Base-by-base conservation (phyloP, 106 monocot genomes). In the Acanthochlamys bracteata region DNA sequence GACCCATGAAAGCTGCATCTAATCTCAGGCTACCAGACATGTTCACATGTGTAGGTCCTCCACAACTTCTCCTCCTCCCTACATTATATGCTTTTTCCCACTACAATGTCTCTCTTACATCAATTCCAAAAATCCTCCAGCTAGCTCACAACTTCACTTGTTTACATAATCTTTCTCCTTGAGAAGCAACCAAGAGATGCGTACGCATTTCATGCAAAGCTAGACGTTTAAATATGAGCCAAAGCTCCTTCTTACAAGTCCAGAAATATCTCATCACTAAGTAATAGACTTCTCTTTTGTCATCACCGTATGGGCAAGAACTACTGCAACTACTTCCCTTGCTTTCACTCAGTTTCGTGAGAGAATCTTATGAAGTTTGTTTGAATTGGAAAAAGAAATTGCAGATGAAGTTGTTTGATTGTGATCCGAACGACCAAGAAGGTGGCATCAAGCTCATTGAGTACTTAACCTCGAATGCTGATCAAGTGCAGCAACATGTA, bases 41-140 rank as follows among this genome's bases (percentile, higher is more conserved):
- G 69, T 46, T 61, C 88, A 89, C 88, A 78, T 89, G 84, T 76
- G 84, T 84, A 81, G 77, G 88, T 60, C 78, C 78, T 81, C 66
- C 76, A 49, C 52, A 62, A 66, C 67, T 46, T 80, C 80, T 70
- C 57, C 67, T 55, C 54, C 41, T 49, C 78, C 58, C 74, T 71
- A 78, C 74, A 74, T 25, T 22, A 26, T 51, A 43, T 74, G 60
- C 80, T 77, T 47, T 80, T 84, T 67, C 74, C 80, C 75, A 80
- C 64, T 68, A 77, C 65, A 70, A 65, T 80, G 76, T 60, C 73
- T 54, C 65, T 53, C 15, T 41, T 59, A 14, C 67, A 42, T 66
- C 55, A 41, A 14, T 52, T 49, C 59, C 66, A 25, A 63, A 77
- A 71, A 74, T 8, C 13, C 69, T 54, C 61, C 39, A 70, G 41